phyloP scores from a whole-genome alignment of 345 rosid genomes.

The Bruguiera gymnorhiza region DNA sequence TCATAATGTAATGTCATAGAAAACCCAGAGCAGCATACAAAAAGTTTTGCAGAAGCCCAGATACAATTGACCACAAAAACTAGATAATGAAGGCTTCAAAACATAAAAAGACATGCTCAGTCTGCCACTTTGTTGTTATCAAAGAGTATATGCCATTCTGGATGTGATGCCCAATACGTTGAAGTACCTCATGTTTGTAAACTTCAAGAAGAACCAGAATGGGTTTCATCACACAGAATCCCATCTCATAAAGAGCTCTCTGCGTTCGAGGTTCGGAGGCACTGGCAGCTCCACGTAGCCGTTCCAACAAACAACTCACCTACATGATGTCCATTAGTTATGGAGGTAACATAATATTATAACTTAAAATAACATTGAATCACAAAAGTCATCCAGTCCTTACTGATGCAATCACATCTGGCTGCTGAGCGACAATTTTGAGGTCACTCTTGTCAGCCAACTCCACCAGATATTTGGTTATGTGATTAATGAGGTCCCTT shows the following conservation, averaged over 20 bases:
- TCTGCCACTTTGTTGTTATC: neutral
- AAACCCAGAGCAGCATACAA: constrained; percentile 3
- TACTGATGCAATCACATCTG: constrained; percentile 79
- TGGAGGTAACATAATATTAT: constrained; percentile 1
- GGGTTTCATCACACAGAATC: constrained; percentile 66
- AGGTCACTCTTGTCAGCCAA: constrained; percentile 72
- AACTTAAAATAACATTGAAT: constrained; percentile 13
- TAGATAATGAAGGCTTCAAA: constrained; percentile 4
- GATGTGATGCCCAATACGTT: neutral
- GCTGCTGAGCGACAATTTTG: constrained; percentile 72
- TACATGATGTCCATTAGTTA: constrained; percentile 30
- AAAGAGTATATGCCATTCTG: constrained; percentile 1
- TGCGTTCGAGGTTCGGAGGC: constrained; percentile 95
- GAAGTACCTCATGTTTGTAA: constrained; percentile 87
- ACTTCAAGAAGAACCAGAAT: constrained; percentile 80
- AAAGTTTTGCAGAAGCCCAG: constrained; percentile 1
- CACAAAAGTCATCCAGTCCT: constrained; percentile 24
- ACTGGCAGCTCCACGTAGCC: constrained; percentile 94
- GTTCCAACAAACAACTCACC: constrained; percentile 86
- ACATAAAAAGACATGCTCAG: neutral
- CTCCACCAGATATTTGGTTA: constrained; percentile 66
- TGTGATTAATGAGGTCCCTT: constrained; percentile 70
- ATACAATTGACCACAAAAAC: neutral
- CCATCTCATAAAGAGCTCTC: constrained; percentile 88
- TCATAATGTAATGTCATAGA: neutral